These are phyloP conservation scores for Astrothelium subdiscretum DNA, from an alignment of 495 filamentous ascomycete genomes.

Conservation along the genomic window DNA sequence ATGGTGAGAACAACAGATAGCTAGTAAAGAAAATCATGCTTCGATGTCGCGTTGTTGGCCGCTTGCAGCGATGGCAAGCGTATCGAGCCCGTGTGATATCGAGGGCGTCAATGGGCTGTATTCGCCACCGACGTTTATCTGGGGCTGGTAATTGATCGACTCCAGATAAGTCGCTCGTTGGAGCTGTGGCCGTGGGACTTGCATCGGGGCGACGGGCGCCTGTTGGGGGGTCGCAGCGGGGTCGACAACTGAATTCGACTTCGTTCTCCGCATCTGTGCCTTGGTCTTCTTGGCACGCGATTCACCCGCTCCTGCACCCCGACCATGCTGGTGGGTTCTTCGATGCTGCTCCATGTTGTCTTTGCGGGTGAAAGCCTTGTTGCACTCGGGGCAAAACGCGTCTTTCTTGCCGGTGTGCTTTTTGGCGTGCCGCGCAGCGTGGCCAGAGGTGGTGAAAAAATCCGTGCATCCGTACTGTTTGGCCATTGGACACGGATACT, in stretches of 20 bases:
- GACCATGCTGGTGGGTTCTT: constrained; percentile 56
- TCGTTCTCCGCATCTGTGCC: constrained; percentile 9
- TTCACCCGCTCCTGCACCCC: constrained; percentile 16
- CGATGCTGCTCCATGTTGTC: constrained; percentile 99
- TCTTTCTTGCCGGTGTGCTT: constrained; percentile 96
- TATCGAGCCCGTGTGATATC: constrained; percentile 19
- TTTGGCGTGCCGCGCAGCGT: constrained; percentile 91
- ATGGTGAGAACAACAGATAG: background rate
- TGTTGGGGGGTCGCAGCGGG: background rate
- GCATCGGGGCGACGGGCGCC: background rate
- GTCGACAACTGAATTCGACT: constrained; percentile 9
- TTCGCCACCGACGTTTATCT: constrained; percentile 1
- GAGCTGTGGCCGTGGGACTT: background rate
- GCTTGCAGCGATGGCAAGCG: constrained; percentile 19
- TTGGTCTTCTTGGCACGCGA: constrained; percentile 15
- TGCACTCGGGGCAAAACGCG: constrained; percentile 77
- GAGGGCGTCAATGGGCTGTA: constrained; percentile 3
- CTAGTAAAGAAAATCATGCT: constrained; percentile 2
- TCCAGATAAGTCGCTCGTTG: background rate
- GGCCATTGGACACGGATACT: constrained; percentile 51
- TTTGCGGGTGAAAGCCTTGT: constrained; percentile 88
- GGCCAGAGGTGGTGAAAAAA: constrained; percentile 84
- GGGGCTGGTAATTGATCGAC: constrained; percentile 5
- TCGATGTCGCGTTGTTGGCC: constrained; percentile 23
- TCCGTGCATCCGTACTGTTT: constrained; percentile 31